phyloP scores from a whole-genome alignment of 805 yeast species.

The Metschnikowia gruessii region DNA sequence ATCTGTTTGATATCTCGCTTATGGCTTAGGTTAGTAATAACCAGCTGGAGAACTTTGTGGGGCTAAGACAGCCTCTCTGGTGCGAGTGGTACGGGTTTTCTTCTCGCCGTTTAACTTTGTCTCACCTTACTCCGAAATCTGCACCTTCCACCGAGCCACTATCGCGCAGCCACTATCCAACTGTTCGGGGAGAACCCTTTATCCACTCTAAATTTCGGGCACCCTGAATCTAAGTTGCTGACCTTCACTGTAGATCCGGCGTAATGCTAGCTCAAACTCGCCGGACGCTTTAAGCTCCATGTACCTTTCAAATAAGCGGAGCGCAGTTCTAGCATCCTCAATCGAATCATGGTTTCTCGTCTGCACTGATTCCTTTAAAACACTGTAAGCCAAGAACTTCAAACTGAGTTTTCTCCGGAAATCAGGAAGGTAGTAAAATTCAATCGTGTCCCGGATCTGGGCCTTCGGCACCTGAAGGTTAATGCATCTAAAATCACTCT shows the following conservation, averaged over 20 bases:
- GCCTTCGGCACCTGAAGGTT: slow-evolving; percentile 80
- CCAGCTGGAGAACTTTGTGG: slow-evolving; percentile 1
- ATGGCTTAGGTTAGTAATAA: background rate
- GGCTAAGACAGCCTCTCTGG: background rate
- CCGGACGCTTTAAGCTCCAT: slow-evolving; percentile 57
- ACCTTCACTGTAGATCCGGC: slow-evolving; percentile 71
- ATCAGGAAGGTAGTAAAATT: slow-evolving; percentile 69
- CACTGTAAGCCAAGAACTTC: slow-evolving; percentile 79
- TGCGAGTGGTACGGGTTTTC: background rate
- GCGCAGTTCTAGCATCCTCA: slow-evolving; percentile 90
- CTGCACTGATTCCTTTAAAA: slow-evolving; percentile 76
- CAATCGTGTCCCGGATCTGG: slow-evolving; percentile 90
- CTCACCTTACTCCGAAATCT: background rate
- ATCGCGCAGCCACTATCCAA: background rate
- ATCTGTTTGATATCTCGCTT: background rate
- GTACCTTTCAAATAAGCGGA: slow-evolving; percentile 71
- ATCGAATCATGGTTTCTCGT: slow-evolving; percentile 95
- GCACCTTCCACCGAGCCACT: background rate
- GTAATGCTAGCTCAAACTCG: slow-evolving; percentile 57
- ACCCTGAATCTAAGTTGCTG: slow-evolving; percentile 51
- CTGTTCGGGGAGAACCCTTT: background rate
- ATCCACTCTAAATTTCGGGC: slow-evolving; percentile 27
- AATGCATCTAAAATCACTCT: slow-evolving; percentile 89
- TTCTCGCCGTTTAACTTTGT: background rate
- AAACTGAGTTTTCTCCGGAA: slow-evolving; percentile 77